These are phyloP conservation scores for Apophysomyces sp. DNA, from an alignment of 371 early-diverging fungal species.

Conservation along the genomic window DNA sequence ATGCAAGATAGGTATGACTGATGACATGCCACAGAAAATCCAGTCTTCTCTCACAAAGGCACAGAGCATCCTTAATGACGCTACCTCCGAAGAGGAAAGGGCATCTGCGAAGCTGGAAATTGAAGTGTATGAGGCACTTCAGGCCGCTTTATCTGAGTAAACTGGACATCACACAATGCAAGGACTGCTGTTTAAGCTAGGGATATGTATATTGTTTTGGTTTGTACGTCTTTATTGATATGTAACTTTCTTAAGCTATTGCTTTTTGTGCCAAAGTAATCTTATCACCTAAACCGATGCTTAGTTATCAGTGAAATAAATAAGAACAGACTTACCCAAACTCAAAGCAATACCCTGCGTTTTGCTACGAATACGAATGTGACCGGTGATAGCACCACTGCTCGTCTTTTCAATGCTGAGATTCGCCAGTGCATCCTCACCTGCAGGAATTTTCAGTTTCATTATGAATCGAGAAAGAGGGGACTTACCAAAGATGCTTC, in stretches of 20 bases:
- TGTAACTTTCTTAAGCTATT: constrained; percentile 19
- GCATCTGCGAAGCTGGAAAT: constrained; percentile 85
- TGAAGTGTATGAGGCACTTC: constrained; percentile 89
- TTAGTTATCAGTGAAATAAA: neutral
- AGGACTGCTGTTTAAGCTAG: too few relatives aligned
- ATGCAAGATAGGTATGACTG: constrained; percentile 8
- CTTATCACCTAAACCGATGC: constrained; percentile 39
- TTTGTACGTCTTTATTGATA: constrained; percentile 7
- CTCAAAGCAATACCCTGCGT: constrained; percentile 97
- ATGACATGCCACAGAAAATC: constrained; percentile 58
- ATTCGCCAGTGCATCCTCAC: constrained; percentile 96
- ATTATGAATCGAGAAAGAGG: neutral
- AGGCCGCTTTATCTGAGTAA: constrained; percentile 58
- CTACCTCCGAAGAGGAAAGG: constrained; percentile 77
- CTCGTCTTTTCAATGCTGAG: constrained; percentile 86
- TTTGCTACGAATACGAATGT: constrained; percentile 96
- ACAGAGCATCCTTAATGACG: constrained; percentile 60
- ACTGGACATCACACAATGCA: too few relatives aligned
- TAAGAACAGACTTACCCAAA: constrained; percentile 59
- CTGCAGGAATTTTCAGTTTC: constrained; percentile 6
- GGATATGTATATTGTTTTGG: neutral
- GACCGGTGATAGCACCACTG: constrained; percentile 83
- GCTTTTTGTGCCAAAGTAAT: constrained; percentile 62
- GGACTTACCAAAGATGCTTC: constrained; percentile 85
- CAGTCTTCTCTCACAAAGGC: constrained; percentile 84